These are phyloP conservation scores for Colletotrichum somersetense DNA, from an alignment of 2,329 filamentous ascomycete species.

Conservation along the genomic window DNA sequence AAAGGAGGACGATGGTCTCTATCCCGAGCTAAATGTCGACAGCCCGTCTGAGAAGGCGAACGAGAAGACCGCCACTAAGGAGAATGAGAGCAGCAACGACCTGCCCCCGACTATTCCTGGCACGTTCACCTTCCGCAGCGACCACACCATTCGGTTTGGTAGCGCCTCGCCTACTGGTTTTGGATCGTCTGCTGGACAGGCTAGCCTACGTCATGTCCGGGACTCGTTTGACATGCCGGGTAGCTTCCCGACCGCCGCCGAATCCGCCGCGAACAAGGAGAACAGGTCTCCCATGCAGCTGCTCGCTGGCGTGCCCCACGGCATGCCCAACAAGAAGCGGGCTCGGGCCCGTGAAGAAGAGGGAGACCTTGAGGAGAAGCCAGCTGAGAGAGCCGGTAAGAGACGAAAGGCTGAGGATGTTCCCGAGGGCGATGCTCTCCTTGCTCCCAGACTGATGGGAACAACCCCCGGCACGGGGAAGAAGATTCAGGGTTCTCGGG, in stretches of 20 bases:
- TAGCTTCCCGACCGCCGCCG: conserved; percentile 59
- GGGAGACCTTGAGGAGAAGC: conserved; percentile 69
- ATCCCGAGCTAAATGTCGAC: conserved; percentile 62
- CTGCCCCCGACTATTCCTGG: conserved; percentile 61
- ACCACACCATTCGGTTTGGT: conserved; percentile 73
- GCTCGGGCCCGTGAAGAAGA: conserved; percentile 69
- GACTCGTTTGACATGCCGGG: conserved; percentile 68
- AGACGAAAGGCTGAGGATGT: conserved; percentile 66
- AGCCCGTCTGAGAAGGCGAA: conserved; percentile 38
- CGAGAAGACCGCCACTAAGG: conserved; percentile 41
- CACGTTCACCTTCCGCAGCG: conserved; percentile 75
- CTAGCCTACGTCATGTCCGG: conserved; percentile 71
- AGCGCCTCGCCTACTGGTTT: conserved; percentile 64
- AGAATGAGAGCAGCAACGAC: conserved; percentile 45
- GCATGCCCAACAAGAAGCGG: conserved; percentile 75
- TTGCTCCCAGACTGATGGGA: conserved; percentile 61
- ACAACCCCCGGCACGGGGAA: conserved; percentile 52
- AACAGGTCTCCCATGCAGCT: conserved; percentile 59
- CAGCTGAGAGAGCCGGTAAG: conserved; percentile 67
- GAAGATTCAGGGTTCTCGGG: conserved; percentile 51
- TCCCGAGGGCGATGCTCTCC: conserved; percentile 64
- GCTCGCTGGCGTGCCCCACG: conserved; percentile 67
- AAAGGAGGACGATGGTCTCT: conserved; percentile 56
- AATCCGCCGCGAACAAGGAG: conserved; percentile 64
- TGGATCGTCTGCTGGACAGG: conserved; percentile 69